phyloP scores from a whole-genome alignment of 225 moss, liverwort and hornwort genomes.

The Antitrichia curtipendula region DNA sequence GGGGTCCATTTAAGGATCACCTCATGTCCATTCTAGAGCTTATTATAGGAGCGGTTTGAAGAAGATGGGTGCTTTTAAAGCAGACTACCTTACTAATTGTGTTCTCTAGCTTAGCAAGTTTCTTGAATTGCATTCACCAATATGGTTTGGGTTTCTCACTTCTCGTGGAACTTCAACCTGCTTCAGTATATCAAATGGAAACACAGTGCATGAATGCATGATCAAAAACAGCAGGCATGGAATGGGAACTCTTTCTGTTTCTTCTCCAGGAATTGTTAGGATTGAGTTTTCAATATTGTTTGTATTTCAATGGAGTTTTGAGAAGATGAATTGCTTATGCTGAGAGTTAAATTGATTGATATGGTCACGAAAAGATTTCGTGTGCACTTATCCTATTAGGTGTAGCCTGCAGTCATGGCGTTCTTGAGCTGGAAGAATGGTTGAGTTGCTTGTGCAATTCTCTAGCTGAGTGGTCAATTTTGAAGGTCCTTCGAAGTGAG shows the following conservation, averaged over 20 bases:
- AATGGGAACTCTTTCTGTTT: background rate
- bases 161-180: background rate
- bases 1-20: no score
- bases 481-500: background rate
- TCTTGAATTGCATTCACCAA: background rate
- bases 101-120: background rate
- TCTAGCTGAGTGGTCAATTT: background rate
- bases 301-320: background rate
- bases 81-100: no score
- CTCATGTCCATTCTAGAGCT: no score
- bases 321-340: background rate
- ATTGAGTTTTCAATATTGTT: background rate
- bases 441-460: background rate
- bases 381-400: background rate
- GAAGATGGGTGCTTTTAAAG: no score
- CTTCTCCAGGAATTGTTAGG: background rate
- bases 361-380: background rate
- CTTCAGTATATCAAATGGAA: background rate
- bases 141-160: background rate
- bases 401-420: background rate
- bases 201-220: background rate
- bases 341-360: background rate
- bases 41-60: no score
- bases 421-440: background rate
- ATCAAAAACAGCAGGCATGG: background rate